Evolutionary conservation across 2,329 filamentous ascomycete genomes (phyloP).

Genomic region (Cercospora sojina): DNA sequence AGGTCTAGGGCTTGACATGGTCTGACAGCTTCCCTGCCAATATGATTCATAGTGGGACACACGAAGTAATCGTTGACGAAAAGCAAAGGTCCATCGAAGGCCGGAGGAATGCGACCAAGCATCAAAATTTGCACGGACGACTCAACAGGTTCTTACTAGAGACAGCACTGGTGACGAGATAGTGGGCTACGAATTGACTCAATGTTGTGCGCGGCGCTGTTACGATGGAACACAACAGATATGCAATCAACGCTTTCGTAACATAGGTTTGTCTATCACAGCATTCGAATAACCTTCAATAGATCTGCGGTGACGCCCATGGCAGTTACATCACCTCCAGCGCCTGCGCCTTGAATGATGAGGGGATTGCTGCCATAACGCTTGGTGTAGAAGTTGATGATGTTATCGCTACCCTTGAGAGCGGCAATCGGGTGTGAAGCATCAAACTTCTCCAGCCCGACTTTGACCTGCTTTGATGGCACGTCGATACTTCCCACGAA

Average conservation of each 20-base stretch:
- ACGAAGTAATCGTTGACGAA: neutral
- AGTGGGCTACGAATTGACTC: neutral
- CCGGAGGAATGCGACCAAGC: neutral
- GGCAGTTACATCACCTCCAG: constrained; percentile 91
- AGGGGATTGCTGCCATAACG: constrained; percentile 87
- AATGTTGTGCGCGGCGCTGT: neutral
- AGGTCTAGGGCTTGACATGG: neutral
- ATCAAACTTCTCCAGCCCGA: constrained; percentile 82
- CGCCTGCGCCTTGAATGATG: constrained; percentile 88
- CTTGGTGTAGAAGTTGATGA: constrained; percentile 98
- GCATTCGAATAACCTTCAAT: constrained; percentile 72
- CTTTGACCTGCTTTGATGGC: constrained; percentile 75
- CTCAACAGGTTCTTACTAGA: neutral
- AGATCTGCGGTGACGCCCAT: constrained; percentile 97
- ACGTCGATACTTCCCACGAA: constrained; percentile 95
- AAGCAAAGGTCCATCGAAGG: neutral
- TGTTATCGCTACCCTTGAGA: constrained; percentile 96
- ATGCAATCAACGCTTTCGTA: neutral
- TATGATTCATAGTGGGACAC: neutral
- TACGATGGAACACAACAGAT: neutral
- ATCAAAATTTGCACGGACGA: neutral
- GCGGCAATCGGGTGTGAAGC: constrained; percentile 87
- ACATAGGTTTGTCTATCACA: neutral
- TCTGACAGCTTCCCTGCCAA: neutral
- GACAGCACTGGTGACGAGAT: neutral